Base-by-base conservation (phyloP, 208 protist species). In the Jaenimonas drosophilae region DNA sequence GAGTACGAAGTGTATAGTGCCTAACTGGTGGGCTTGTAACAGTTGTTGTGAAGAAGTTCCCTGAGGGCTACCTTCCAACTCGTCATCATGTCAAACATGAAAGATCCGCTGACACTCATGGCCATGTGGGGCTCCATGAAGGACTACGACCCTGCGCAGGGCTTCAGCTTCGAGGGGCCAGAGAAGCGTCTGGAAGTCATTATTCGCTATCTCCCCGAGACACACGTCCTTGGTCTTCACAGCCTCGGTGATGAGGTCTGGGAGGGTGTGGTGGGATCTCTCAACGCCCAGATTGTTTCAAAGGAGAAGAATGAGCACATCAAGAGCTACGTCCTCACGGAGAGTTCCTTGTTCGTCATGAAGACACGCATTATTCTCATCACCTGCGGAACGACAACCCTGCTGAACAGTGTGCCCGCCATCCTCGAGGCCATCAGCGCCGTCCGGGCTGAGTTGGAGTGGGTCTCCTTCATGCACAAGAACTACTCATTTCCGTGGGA, bases 341-440 rank as follows among this genome's bases (percentile, higher is more conserved):
- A 97, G 64, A 91, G 76, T 48, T 92, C 75, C 0, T 70, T 97
- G n/a, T 97, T 97, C 55, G 88, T 97, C 14, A 96, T 80, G 71
- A 54, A 54, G n/a, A 70, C 91, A 31, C 70, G 77, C 34, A 74
- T 97, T 16, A 71, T 96, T 23, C 59, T 96, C 39, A 96, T 95
- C 47, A 97, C 94, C 27, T 97, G 94, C 58, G 94, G 94, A 14
- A 96, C 85, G 1, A 97, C 91, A 1, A 94, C 87, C 5, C 61
- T 97, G 47, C 70, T 97, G 24, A 78, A 96, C 55, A 79, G 72
- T 39, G 64, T 97, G 3, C 85, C 81, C 0, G 47, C 57, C 12
- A 78, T 96, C 40, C 55, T 93, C 5, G 62, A 89, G 59, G 73
- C 70, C 11, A 76, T 93, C 42, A 86, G 73, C 59, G 61, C 60